A percentile compares a stretch with the other conserved stretches of the same genome.
These are phyloP conservation scores for Monosporascus sp. DNA, from an alignment of 2,329 filamentous ascomycete species.

Conservation along the genomic window DNA sequence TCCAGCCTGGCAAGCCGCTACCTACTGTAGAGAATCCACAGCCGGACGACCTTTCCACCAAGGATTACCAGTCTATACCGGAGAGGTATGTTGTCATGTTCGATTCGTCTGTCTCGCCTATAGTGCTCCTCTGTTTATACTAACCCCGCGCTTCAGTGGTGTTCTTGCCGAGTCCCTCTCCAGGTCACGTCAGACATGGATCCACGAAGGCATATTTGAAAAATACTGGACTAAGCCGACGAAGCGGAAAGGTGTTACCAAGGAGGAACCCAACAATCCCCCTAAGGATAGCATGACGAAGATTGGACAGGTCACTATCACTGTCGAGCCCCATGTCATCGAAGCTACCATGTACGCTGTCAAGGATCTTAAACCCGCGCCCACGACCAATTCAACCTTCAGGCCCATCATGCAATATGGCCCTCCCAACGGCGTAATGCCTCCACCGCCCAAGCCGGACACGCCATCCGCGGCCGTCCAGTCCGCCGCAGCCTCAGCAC, in stretches of 20 bases:
- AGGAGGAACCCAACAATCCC: slow-evolving; percentile 62
- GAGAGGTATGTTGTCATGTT: slow-evolving; percentile 52
- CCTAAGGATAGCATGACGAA: slow-evolving; percentile 67
- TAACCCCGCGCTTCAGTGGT: slow-evolving; percentile 45
- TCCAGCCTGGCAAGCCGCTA: slow-evolving; percentile 62
- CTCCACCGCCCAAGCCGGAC: slow-evolving; percentile 40
- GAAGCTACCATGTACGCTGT: slow-evolving; percentile 70
- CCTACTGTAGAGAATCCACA: slow-evolving; percentile 67
- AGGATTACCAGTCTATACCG: slow-evolving; percentile 68
- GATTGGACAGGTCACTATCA: slow-evolving; percentile 68
- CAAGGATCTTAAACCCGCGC: slow-evolving; percentile 54
- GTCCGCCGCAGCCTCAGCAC: slow-evolving; percentile 1
- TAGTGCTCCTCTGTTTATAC: slow-evolving; percentile 12
- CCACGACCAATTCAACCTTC: slow-evolving; percentile 29
- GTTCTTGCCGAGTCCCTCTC: slow-evolving; percentile 69
- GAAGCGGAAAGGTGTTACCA: slow-evolving; percentile 60
- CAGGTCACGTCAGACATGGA: slow-evolving; percentile 70
- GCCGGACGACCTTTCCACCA: slow-evolving; percentile 52
- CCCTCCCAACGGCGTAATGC: slow-evolving; percentile 58
- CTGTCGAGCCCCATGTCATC: slow-evolving; percentile 74
- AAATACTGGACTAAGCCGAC: slow-evolving; percentile 72
- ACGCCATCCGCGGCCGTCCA: slow-evolving; percentile 20
- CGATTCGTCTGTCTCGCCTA: neutral
- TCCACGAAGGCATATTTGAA: slow-evolving; percentile 66
- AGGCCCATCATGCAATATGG: slow-evolving; percentile 63